Conservation (phyloP, 1,139 yeast genomes). For the Nakaseomyces delphensis region DNA sequence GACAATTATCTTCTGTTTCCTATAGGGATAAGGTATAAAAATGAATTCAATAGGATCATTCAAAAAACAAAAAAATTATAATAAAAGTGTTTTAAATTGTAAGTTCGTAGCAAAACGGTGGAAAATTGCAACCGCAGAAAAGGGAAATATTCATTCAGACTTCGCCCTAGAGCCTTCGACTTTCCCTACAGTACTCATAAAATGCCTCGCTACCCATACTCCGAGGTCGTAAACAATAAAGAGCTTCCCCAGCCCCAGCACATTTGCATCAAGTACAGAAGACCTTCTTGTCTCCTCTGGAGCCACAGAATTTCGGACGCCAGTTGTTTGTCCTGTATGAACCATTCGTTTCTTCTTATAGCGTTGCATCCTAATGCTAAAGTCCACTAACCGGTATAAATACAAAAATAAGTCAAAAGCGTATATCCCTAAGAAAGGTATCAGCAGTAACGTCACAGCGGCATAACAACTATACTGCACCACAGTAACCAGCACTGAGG, state of each 20-base stretch:
- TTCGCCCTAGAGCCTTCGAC: not conserved
- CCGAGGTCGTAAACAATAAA: constrained; percentile 4
- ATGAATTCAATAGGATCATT: too few relatives aligned
- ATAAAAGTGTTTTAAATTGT: too few relatives aligned
- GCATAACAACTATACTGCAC: constrained; percentile 7
- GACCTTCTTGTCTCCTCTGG: not conserved
- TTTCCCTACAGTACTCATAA: not conserved
- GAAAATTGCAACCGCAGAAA: not conserved
- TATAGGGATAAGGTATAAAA: not conserved
- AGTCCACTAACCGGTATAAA: constrained; percentile 8
- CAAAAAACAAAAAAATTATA: not conserved
- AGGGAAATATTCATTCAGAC: not conserved
- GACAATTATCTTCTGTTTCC: not conserved
- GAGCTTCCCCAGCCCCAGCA: constrained; percentile 1
- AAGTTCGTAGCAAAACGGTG: not conserved
- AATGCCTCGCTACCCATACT: not conserved
- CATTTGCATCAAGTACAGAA: not conserved
- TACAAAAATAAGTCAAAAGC: constrained; percentile 11
- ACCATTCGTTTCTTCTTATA: not conserved
- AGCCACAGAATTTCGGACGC: not conserved
- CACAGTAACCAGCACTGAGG: constrained; percentile 4
- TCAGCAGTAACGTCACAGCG: constrained; percentile 7
- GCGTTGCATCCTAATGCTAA: not conserved
- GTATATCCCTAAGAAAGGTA: constrained; percentile 10
- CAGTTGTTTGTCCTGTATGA: not conserved